Percentiles rank a stretch among this genome's conserved stretches.
Evolutionary conservation across 1,139 yeast genomes (phyloP).

Genomic region (Protomyces pachydermus): DNA sequence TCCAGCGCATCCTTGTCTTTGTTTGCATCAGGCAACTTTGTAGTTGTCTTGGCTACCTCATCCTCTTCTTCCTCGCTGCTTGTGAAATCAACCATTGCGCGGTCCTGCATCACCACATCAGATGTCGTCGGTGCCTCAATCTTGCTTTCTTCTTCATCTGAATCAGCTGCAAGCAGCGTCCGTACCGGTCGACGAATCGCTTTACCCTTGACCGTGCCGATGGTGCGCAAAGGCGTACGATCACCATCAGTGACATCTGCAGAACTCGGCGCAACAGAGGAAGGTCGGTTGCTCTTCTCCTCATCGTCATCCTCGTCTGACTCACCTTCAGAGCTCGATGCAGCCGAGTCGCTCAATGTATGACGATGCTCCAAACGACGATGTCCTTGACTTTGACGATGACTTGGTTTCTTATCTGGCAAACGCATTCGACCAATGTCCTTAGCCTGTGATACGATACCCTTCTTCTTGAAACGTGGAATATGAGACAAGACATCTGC

Average conservation of each 20-base stretch:
- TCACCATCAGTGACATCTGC: neutral
- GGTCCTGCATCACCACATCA: neutral
- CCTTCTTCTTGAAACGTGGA: constrained; percentile 17
- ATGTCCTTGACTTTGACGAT: neutral
- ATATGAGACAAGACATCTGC: constrained; percentile 8
- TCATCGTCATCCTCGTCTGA: neutral
- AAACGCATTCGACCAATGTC: constrained; percentile 17
- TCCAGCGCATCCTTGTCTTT: constrained; percentile 13
- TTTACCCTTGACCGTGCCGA: neutral
- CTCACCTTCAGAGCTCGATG: neutral
- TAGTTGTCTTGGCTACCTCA: neutral
- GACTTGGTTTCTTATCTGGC: neutral
- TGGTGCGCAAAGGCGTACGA: neutral
- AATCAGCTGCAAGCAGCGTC: neutral
- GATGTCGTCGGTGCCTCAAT: neutral
- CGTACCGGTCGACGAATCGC: neutral
- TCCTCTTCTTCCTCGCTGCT: constrained; percentile 28
- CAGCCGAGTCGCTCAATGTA: neutral
- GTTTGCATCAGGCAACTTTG: neutral
- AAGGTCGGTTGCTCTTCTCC: neutral
- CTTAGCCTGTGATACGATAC: neutral
- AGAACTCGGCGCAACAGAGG: neutral
- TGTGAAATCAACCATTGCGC: neutral
- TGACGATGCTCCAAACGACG: neutral
- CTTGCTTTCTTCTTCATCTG: neutral